Evolutionary conservation across 108 stramenopile species (phyloP).

Genomic region (Skeletonema tropicum): DNA sequence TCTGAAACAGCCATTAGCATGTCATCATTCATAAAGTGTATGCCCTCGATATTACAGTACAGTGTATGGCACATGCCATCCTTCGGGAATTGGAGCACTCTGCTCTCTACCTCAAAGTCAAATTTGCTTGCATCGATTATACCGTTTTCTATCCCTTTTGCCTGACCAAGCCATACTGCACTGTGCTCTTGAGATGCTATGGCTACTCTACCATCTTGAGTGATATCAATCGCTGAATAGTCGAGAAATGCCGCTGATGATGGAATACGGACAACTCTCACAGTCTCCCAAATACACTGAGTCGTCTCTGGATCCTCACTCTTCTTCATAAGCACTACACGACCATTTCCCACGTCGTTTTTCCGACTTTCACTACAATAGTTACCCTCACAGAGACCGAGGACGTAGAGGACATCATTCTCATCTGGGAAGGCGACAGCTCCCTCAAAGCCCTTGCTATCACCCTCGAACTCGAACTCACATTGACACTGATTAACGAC

Average conservation of each 20-base stretch:
- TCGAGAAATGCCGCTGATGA: conserved; percentile 59
- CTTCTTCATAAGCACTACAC: conserved; percentile 66
- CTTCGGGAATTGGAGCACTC: conserved; percentile 65
- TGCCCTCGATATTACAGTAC: conserved; percentile 86
- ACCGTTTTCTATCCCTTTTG: conserved; percentile 44
- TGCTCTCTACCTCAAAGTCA: conserved; percentile 46
- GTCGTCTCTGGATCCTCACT: conserved; percentile 2
- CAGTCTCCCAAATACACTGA: conserved; percentile 63
- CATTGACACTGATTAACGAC: conserved; percentile 44
- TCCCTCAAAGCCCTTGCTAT: conserved; percentile 82
- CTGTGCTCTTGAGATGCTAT: conserved; percentile 76
- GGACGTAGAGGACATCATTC: conserved; percentile 51
- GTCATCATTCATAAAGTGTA: conserved; percentile 70
- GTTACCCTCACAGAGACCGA: conserved; percentile 83
- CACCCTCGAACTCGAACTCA: conserved; percentile 67
- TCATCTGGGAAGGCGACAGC: conserved; percentile 53
- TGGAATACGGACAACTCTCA: conserved; percentile 57
- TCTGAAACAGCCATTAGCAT: conserved; percentile 74
- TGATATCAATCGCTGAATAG: conserved; percentile 73
- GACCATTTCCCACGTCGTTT: conserved; percentile 65
- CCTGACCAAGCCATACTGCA: conserved; percentile 65
- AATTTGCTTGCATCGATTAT: conserved; percentile 54
- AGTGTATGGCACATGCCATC: conserved; percentile 54
- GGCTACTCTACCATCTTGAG: conserved; percentile 54
- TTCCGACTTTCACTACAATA: conserved; percentile 65